Evolutionary conservation across 208 protist genomes (phyloP).

Genomic region (Trypanosoma melophagium): DNA sequence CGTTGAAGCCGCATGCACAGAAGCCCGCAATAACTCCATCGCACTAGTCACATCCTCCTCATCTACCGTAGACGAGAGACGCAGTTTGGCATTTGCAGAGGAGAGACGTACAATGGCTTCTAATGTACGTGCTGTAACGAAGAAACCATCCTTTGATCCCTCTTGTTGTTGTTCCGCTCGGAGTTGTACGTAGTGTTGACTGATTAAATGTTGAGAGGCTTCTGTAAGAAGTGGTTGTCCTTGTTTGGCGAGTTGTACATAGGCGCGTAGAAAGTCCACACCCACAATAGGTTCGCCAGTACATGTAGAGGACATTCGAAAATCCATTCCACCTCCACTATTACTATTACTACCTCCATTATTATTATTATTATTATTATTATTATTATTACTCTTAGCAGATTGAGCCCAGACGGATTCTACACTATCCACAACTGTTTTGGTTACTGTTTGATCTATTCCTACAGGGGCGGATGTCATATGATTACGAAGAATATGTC

Average conservation of each 20-base stretch:
- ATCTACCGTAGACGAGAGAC: slow-evolving; percentile 81
- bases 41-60: slow-evolving; percentile 87
- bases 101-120: slow-evolving; percentile 97
- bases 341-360: neutral
- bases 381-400: slow-evolving; percentile 13
- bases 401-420: slow-evolving; percentile 45
- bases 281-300: slow-evolving; percentile 90
- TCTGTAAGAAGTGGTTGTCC: slow-evolving; percentile 79
- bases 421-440: slow-evolving; percentile 70
- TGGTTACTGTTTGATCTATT: slow-evolving; percentile 51
- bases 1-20: slow-evolving; percentile 77
- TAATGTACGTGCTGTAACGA: slow-evolving; percentile 95
- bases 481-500: slow-evolving; percentile 97
- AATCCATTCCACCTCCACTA: slow-evolving; percentile 38
- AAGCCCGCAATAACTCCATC: slow-evolving; percentile 76
- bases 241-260: slow-evolving; percentile 92
- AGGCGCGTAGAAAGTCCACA: slow-evolving; percentile 97
- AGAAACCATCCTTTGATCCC: slow-evolving; percentile 72
- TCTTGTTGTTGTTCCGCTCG: slow-evolving; percentile 79
- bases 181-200: slow-evolving; percentile 90
- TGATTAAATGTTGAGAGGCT: slow-evolving; percentile 84
- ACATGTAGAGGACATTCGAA: slow-evolving; percentile 82
- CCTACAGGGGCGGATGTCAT: slow-evolving; percentile 66
- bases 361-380: too few relatives aligned
- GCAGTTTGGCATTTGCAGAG: slow-evolving; percentile 94